A percentile compares a stretch with the other conserved stretches of the same genome.
phyloP scores from a whole-genome alignment of 352 stramenopile species.

The Phytophthora nicotianae region DNA sequence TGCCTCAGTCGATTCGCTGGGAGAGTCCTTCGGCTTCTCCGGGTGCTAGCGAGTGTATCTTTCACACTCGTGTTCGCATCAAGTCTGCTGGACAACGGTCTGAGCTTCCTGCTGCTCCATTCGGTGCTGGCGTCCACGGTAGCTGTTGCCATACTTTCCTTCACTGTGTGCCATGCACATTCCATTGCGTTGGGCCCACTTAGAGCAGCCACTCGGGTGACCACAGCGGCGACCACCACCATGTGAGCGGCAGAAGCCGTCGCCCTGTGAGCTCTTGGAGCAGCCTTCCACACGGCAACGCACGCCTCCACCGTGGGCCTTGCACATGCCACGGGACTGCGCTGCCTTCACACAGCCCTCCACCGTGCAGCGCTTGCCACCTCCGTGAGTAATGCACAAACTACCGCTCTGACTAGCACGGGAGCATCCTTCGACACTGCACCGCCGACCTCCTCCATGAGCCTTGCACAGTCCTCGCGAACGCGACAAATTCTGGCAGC shows the following conservation, averaged over 20 bases:
- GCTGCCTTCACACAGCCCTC: constrained; percentile 80
- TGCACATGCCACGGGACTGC: constrained; percentile 85
- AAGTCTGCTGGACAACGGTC: constrained; percentile 15
- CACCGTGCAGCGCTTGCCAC: constrained; percentile 84
- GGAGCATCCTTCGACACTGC: constrained; percentile 80
- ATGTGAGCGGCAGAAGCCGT: constrained; percentile 84
- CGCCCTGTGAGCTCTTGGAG: constrained; percentile 81
- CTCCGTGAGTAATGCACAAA: constrained; percentile 83
- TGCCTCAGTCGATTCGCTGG: constrained; percentile 25
- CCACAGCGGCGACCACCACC: constrained; percentile 75
- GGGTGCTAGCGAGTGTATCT: constrained; percentile 10
- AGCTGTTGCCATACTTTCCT: constrained; percentile 84
- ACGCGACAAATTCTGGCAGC: constrained; percentile 77
- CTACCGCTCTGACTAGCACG: constrained; percentile 81
- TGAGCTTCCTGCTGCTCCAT: constrained; percentile 27
- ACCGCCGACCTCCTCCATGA: constrained; percentile 73
- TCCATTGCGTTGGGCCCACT: constrained; percentile 84
- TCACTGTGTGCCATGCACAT: constrained; percentile 89
- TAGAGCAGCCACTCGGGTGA: constrained; percentile 72
- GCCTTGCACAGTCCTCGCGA: constrained; percentile 82
- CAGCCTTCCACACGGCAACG: constrained; percentile 86
- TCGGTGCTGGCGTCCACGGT: constrained; percentile 64
- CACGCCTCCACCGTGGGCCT: constrained; percentile 80
- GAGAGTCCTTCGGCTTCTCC: constrained; percentile 12
- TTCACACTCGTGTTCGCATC: constrained; percentile 10